Base-by-base conservation (phyloP, 768 basidiomycete species). In the Coprinopsis sp. region DNA sequence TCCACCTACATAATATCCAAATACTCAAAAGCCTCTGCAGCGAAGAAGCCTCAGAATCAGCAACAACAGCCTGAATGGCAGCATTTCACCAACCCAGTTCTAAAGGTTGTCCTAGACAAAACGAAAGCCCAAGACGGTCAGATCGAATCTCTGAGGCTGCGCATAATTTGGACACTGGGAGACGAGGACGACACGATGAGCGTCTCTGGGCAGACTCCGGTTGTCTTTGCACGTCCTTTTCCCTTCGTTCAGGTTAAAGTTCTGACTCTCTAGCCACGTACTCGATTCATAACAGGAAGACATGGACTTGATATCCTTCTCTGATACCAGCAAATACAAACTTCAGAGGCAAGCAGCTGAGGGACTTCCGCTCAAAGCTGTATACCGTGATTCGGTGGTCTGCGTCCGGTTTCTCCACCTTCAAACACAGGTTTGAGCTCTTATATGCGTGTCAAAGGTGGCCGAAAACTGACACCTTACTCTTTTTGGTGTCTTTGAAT, bases 321-420 rank as follows among this genome's bases (percentile, higher is more conserved):
- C 86, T 76, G 42, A 57, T 64, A 19, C 56, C 66, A 14, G 51
- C 57, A 24, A 59, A n/a, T 21, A 46, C 30, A n/a, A 56, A 29
- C 41, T 63, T 50, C 44, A 62, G 51, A 55, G 66, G 59, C 49
- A 67, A 55, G 36, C 65, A 45, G 33, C 67, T 11, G 81, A 84
- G 53, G 76, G 77, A 19, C 70, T 84, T 24, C 86, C 88, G n/a
- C 64, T 91, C 33, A 89, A 88, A 61, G 87, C 85, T 6, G 85
- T 90, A 8, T 87, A 86, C 59, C 80, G 84, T 19, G 87, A 84
- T 46, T 69, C 75, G 3, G 69, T 82, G 0, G 83, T 89, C 22
- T 88, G 88, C 11, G 76, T 91, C 36, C 81, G 87, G 19, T 91
- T 90, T 55, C 65, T 87, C 27, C 71, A 84, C 51, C 74, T 75